phyloP scores from a whole-genome alignment of 2,329 filamentous ascomycete genomes.

The Ophiostoma piceae region DNA sequence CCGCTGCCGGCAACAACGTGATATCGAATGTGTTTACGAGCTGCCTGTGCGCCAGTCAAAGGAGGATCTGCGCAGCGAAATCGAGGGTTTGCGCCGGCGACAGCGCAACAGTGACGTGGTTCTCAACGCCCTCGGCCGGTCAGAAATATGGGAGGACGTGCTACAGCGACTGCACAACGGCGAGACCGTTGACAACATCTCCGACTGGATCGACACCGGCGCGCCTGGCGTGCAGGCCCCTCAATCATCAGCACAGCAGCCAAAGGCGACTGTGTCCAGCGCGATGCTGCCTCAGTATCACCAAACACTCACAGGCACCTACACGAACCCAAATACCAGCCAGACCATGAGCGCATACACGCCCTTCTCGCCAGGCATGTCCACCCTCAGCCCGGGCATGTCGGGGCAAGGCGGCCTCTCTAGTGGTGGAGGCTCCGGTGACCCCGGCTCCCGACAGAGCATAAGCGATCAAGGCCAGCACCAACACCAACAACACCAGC shows the following conservation, averaged over 20 bases:
- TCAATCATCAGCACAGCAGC: slow-evolving; percentile 16
- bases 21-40: slow-evolving; percentile 56
- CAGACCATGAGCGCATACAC: slow-evolving; percentile 32
- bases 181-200: slow-evolving; percentile 51
- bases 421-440: slow-evolving; percentile 34
- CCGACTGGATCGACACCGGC: slow-evolving; percentile 46
- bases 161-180: slow-evolving; percentile 49
- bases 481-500: background rate
- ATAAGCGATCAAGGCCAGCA: slow-evolving; percentile 31
- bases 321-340: slow-evolving; percentile 31
- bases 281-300: slow-evolving; percentile 31
- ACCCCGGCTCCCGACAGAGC: slow-evolving; percentile 32
- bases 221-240: slow-evolving; percentile 29
- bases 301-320: slow-evolving; percentile 27
- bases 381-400: slow-evolving; percentile 33
- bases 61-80: slow-evolving; percentile 55
- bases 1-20: slow-evolving; percentile 51
- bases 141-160: slow-evolving; percentile 51
- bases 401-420: slow-evolving; percentile 27
- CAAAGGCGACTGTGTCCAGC: background rate
- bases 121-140: slow-evolving; percentile 48
- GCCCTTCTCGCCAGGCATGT: slow-evolving; percentile 33
- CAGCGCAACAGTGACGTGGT: slow-evolving; percentile 53
- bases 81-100: slow-evolving; percentile 51
- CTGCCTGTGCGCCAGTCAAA: slow-evolving; percentile 60